phyloP scores from a whole-genome alignment of 78 protist species.

The slime mould (Dictyostelium discoideum) region DNA sequence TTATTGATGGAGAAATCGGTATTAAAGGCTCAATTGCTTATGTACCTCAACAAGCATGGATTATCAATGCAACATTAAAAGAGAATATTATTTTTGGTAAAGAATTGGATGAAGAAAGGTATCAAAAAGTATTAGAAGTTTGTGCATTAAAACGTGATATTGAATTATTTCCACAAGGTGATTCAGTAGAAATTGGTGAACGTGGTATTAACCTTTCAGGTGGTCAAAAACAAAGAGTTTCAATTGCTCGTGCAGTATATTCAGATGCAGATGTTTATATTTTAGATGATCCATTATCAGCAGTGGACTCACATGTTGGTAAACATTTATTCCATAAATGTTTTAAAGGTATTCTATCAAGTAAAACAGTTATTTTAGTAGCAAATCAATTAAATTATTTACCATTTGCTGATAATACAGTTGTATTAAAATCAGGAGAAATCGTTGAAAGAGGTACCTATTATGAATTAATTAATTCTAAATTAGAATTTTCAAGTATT shows the following conservation, averaged over 20 bases:
- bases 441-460: conserved; percentile 79
- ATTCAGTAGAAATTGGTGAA: conserved; percentile 96
- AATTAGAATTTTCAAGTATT: conserved; percentile 16
- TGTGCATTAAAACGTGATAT: conserved; percentile 92
- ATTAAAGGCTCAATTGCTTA: conserved; percentile 84
- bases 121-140: conserved; percentile 71
- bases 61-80: conserved; percentile 88
- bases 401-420: conserved; percentile 1
- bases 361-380: conserved; percentile 89
- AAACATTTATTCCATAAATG: conserved; percentile 81
- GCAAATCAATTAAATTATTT: conserved; percentile 86
- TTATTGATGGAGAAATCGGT: not conserved
- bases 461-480: not conserved
- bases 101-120: conserved; percentile 60
- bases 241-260: conserved; percentile 94
- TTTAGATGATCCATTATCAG: conserved; percentile 95
- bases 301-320: conserved; percentile 95
- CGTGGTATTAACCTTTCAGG: conserved; percentile 94
- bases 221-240: conserved; percentile 98
- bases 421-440: conserved; percentile 59
- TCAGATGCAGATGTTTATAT: conserved; percentile 87
- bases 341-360: conserved; percentile 40
- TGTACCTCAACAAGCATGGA: conserved; percentile 96
- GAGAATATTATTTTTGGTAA: conserved; percentile 94
- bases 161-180: conserved; percentile 86